phyloP scores from a whole-genome alignment of 768 basidiomycete species.

The Hericium coralloides region DNA sequence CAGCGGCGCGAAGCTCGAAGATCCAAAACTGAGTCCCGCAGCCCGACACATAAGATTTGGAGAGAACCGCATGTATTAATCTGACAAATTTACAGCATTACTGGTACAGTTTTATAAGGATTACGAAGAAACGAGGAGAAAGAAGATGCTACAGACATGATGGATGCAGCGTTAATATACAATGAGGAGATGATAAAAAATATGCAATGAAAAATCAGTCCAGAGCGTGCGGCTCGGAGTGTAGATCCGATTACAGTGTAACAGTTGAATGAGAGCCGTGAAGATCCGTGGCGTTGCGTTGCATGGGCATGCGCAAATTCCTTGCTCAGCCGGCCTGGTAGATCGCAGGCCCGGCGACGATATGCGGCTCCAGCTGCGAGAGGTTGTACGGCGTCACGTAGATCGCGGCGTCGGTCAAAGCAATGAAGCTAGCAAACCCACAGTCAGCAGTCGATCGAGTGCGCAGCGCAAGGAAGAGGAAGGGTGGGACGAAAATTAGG shows the following conservation, averaged over 20 bases:
- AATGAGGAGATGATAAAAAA: background rate
- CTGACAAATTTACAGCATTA: no score
- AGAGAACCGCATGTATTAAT: no score
- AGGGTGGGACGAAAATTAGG: background rate
- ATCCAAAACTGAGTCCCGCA: no score
- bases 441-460: no score
- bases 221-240: background rate
- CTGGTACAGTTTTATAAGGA: no score
- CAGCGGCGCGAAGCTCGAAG: no score
- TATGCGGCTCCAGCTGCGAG: constrained; percentile 38
- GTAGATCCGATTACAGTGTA: background rate
- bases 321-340: constrained; percentile 35
- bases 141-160: no score
- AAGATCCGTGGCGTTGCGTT: background rate
- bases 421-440: constrained; percentile 31
- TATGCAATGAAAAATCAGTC: background rate
- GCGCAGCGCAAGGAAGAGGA: background rate
- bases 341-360: constrained; percentile 48
- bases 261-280: background rate
- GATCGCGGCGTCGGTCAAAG: constrained; percentile 37
- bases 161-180: no score
- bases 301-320: background rate
- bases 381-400: constrained; percentile 54
- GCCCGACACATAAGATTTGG: no score
- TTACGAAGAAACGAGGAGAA: no score